phyloP scores from a whole-genome alignment of 2,329 filamentous ascomycete species.

The Ramularia endophylla region DNA sequence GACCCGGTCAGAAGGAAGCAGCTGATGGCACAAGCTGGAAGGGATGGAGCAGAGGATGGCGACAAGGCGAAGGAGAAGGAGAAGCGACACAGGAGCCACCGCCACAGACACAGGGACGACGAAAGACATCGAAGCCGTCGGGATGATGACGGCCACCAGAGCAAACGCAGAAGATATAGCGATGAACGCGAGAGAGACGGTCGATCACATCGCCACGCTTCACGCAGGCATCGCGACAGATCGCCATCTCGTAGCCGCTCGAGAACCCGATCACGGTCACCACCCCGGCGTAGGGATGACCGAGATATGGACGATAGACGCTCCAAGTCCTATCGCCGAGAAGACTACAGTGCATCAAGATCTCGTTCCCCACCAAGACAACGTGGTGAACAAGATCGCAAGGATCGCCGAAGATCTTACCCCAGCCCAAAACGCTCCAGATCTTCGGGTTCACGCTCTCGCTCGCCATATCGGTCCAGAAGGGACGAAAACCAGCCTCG shows the following conservation, averaged over 20 bases:
- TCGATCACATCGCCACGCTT: constrained; percentile 26
- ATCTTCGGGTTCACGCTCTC: constrained; percentile 31
- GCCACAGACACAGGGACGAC: constrained; percentile 24
- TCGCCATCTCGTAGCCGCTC: constrained; percentile 15
- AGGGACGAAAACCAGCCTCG: constrained; percentile 12
- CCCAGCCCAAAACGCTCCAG: constrained; percentile 31
- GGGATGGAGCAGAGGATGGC: constrained; percentile 24
- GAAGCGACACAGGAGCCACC: constrained; percentile 22
- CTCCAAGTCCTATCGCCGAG: constrained; percentile 3
- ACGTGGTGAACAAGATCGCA: constrained; percentile 29
- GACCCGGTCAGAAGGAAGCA: constrained; percentile 63
- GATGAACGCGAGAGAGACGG: constrained; percentile 29
- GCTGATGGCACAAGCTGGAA: constrained; percentile 50
- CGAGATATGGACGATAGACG: constrained; percentile 1
- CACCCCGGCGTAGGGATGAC: constrained; percentile 9
- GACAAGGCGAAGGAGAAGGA: constrained; percentile 20
- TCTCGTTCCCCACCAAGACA: constrained; percentile 37
- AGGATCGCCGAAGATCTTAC: constrained; percentile 28
- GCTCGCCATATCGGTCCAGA: constrained; percentile 25
- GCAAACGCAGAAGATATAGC: constrained; percentile 29
- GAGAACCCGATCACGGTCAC: constrained; percentile 20
- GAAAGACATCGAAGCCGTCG: constrained; percentile 22
- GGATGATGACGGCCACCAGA: constrained; percentile 17
- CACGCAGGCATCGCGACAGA: constrained; percentile 21
- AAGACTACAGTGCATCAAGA: constrained; percentile 24